Conservation (phyloP, 108 stramenopile genomes). For the Cylindrotheca closterium region DNA sequence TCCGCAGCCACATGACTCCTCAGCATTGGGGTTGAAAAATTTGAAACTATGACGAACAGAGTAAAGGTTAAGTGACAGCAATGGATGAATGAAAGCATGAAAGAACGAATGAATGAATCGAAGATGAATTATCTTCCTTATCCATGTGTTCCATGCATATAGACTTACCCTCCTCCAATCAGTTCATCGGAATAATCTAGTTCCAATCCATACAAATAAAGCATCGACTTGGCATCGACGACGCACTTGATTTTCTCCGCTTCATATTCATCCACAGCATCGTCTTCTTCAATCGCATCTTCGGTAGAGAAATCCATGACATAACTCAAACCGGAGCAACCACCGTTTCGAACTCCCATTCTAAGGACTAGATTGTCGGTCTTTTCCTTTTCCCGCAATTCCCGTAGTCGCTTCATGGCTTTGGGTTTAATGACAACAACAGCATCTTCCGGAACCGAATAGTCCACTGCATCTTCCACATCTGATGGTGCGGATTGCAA, state of each 20-base stretch:
- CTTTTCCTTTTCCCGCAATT: conserved; percentile 68
- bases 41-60: conserved; percentile 38
- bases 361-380: conserved; percentile 63
- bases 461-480: conserved; percentile 8
- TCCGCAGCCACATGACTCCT: conserved; percentile 94
- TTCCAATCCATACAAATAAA: conserved; percentile 95
- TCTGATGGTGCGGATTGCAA: conserved; percentile 7
- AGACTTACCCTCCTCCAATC: conserved; percentile 88
- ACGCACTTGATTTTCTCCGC: conserved; percentile 82
- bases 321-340: conserved; percentile 92
- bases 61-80: not conserved
- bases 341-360: conserved; percentile 96
- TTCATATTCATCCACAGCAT: conserved; percentile 72
- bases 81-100: not conserved
- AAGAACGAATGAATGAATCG: too few relatives aligned
- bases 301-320: conserved; percentile 90
- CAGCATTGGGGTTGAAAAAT: conserved; percentile 98
- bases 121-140: too few relatives aligned
- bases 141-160: too few relatives aligned
- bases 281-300: conserved; percentile 82
- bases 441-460: conserved; percentile 54
- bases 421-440: conserved; percentile 75
- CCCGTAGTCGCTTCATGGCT: conserved; percentile 79
- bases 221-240: conserved; percentile 91
- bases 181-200: conserved; percentile 94